These are phyloP conservation scores for Oryza rufipogon DNA, from an alignment of 176 grass and related monocot species.

Conservation along the genomic window DNA sequence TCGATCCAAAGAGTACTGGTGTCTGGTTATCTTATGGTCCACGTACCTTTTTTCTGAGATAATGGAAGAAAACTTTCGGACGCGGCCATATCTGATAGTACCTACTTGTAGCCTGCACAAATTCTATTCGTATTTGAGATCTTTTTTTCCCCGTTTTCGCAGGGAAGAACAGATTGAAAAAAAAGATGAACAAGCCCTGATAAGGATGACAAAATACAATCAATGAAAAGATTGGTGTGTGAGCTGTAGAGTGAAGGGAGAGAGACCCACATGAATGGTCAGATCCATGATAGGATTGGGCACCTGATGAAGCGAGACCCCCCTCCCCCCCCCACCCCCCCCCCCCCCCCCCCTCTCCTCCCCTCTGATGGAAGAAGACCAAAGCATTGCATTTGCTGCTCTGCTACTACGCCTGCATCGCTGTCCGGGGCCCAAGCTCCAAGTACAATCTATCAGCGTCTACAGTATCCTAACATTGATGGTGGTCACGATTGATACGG, in stretches of 20 bases:
- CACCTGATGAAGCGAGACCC: conserved; percentile 10
- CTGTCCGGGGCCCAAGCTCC: conserved; percentile 11
- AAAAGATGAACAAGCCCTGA: not conserved
- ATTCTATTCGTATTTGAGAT: not conserved
- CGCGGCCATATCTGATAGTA: not conserved
- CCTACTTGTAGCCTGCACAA: not conserved
- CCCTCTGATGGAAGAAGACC: conserved; percentile 22
- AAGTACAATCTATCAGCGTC: not conserved
- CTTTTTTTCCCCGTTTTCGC: not conserved
- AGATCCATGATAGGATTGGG: conserved; percentile 34
- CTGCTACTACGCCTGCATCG: not conserved
- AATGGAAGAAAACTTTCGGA: not conserved
- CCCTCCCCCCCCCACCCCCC: too few species aligned
- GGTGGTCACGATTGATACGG: not conserved
- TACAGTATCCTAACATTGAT: not conserved
- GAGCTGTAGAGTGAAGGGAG: not conserved
- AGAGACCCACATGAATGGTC: conserved; percentile 31
- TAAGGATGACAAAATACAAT: not conserved
- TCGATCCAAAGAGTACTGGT: not conserved
- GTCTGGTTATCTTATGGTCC: not conserved
- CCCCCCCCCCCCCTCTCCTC: too few species aligned
- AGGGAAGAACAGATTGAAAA: not conserved
- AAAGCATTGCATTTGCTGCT: conserved; percentile 20
- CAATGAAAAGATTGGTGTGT: not conserved
- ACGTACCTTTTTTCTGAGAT: not conserved